Percentiles rank a stretch among this genome's conserved stretches.
These are phyloP conservation scores for Flagelloscypha sp. DNA, from an alignment of 768 basidiomycete genomes.

Conservation along the genomic window DNA sequence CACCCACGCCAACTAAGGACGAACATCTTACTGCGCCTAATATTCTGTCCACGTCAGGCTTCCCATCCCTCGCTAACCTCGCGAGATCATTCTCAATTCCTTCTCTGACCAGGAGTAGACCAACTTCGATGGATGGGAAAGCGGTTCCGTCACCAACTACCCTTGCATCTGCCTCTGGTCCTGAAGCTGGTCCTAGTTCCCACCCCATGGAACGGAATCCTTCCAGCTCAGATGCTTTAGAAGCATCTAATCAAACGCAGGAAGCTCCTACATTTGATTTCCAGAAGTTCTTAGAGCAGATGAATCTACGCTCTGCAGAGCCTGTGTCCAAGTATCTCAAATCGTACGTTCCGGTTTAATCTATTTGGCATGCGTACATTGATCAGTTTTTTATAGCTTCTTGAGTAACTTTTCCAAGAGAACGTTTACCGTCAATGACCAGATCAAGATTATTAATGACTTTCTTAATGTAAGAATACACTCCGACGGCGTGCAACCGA, in stretches of 20 bases:
- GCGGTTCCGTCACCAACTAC: constrained; percentile 50
- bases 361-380: constrained; percentile 4
- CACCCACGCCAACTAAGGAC: constrained; percentile 21
- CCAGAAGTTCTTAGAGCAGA: constrained; percentile 90
- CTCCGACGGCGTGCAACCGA: not conserved
- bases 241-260: constrained; percentile 9
- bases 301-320: constrained; percentile 81
- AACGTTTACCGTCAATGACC: constrained; percentile 86
- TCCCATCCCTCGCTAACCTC: constrained; percentile 58
- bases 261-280: constrained; percentile 69
- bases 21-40: constrained; percentile 5
- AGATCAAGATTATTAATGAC: constrained; percentile 92
- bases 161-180: constrained; percentile 29
- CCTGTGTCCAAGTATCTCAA: constrained; percentile 91
- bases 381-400: constrained; percentile 46
- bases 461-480: constrained; percentile 64
- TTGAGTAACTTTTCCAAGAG: constrained; percentile 88
- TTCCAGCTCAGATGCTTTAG: not conserved
- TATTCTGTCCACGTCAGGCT: constrained; percentile 32
- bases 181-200: constrained; percentile 9
- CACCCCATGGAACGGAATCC: not conserved
- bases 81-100: constrained; percentile 59
- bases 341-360: constrained; percentile 53
- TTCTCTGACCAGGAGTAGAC: constrained; percentile 37
- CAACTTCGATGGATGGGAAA: constrained; percentile 52